Evolutionary conservation across 177 flowering plant species (phyloP), one percentile per base, ranked within the genome.

Genomic region (Vitis hybrid): DNA sequence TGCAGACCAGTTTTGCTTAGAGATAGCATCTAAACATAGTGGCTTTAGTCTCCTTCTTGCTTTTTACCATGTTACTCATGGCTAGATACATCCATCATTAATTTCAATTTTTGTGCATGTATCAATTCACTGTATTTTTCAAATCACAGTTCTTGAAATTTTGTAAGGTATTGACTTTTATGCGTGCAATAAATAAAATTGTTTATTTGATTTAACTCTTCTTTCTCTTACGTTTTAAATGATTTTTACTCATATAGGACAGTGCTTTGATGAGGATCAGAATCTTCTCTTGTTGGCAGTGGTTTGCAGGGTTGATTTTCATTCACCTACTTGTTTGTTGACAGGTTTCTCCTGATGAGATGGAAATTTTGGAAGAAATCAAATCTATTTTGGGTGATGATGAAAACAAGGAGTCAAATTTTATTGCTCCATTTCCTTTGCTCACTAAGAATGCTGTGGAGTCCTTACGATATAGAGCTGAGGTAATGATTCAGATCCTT

Each of bases 381-480:
- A 89, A 90, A 84, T 76, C 89, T 55, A 65, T 84, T 65, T 61
- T 95, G 39, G 90, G 91, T 20, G 92, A 85, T 66, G 80, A 79
- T 59, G 90, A 74, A 18, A 77, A 68, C 68, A 65, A 79, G 63
- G 94, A 82, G 11, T 64, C 84, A 14, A 80, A 76, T 20, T 80
- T 74, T 65, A 84, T 94, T 71, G 80, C 87, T 68, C 94, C 90
- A 55, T 93, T 90, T 79, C 97, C 98, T 67, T 83, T 89, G 66
- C 89, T 91, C 13, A 77, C 88, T 15, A 81, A 87, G 68, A 88
- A 83, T 85, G 97, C 99, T 4, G 98, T 93, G 73, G 99, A 95
- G 77, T 88, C 93, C 45, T 85, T 95, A 72, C 82, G 99, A 48
- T 95, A 95, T 69, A 86, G 99, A 82, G 95, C 91, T 75, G 98